Percentiles rank a stretch among this genome's conserved stretches.
Evolutionary conservation across 345 rosid genomes (phyloP).

Genomic region (Gossypium raimondii): DNA sequence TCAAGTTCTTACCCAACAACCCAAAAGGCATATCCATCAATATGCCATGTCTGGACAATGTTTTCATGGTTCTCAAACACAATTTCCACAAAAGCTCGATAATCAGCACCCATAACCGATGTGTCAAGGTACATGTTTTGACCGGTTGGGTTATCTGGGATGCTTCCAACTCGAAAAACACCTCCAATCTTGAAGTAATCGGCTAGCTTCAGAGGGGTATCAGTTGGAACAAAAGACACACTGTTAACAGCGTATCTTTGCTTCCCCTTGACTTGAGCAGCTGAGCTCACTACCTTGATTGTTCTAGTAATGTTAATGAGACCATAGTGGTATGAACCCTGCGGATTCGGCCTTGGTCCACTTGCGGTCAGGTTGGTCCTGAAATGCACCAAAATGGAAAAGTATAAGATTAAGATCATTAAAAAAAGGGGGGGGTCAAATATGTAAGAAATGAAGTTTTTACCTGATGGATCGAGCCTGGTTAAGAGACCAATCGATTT

Average conservation of each 20-base stretch:
- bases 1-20: conserved; percentile 70
- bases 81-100: conserved; percentile 59
- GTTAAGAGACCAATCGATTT: conserved; percentile 59
- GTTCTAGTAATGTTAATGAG: conserved; percentile 53
- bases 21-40: conserved; percentile 77
- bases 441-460: not conserved
- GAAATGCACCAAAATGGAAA: not conserved
- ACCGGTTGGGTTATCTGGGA: conserved; percentile 43
- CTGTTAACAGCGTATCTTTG: conserved; percentile 79
- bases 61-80: conserved; percentile 73
- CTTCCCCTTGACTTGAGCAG: conserved; percentile 49
- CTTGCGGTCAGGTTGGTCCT: conserved; percentile 88
- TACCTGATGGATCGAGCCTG: conserved; percentile 78
- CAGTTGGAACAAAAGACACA: conserved; percentile 61
- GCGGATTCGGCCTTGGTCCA: conserved; percentile 94
- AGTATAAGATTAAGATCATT: not conserved
- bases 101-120: conserved; percentile 74
- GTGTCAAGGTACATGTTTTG: conserved; percentile 49
- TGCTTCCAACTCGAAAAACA: conserved; percentile 59
- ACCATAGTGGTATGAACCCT: conserved; percentile 93
- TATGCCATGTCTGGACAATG: conserved; percentile 77
- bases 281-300: conserved; percentile 56
- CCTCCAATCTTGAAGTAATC: conserved; percentile 74
- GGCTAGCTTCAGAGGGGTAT: conserved; percentile 80
- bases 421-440: not conserved